Evolutionary conservation across 2,329 filamentous ascomycete species (phyloP).

Genomic region (Helicocarpus griseus): DNA sequence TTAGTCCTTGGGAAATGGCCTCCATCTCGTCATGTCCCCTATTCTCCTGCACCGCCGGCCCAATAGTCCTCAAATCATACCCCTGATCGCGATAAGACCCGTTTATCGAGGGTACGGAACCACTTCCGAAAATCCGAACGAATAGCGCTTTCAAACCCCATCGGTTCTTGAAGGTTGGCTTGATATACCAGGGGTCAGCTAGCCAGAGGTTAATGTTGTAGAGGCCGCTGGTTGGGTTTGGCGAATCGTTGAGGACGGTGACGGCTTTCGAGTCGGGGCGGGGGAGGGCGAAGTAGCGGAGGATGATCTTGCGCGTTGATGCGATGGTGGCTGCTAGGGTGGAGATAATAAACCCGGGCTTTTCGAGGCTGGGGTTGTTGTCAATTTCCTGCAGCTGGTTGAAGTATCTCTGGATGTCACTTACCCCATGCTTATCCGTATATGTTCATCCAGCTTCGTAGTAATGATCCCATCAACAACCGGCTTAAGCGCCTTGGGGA

Average conservation of each 20-base stretch:
- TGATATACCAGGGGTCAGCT: slow-evolving; percentile 20
- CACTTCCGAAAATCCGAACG: slow-evolving; percentile 13
- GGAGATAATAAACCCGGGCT: neutral
- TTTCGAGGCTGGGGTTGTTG: slow-evolving; percentile 8
- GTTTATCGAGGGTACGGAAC: slow-evolving; percentile 10
- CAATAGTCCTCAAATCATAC: slow-evolving; percentile 15
- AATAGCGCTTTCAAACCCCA: slow-evolving; percentile 14
- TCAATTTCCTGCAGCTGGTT: too few relatives aligned
- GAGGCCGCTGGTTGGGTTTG: slow-evolving; percentile 9
- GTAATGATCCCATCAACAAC: slow-evolving; percentile 43
- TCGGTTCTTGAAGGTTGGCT: slow-evolving; percentile 15
- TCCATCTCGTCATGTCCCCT: slow-evolving; percentile 13
- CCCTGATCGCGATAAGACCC: slow-evolving; percentile 11
- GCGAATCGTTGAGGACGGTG: slow-evolving; percentile 12
- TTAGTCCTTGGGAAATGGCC: neutral
- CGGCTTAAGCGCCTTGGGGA: slow-evolving; percentile 37
- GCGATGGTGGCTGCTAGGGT: slow-evolving; percentile 31
- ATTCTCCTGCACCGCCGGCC: slow-evolving; percentile 12
- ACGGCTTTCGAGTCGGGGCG: slow-evolving; percentile 28
- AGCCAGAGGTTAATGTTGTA: slow-evolving; percentile 12
- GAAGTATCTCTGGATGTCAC: too few relatives aligned
- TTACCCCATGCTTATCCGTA: slow-evolving; percentile 57
- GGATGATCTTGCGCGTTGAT: slow-evolving; percentile 41
- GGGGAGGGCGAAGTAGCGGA: slow-evolving; percentile 52
- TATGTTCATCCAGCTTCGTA: slow-evolving; percentile 53